Evolutionary conservation across 495 filamentous ascomycete genomes (phyloP).

Genomic region (Penicilliopsis zonata): DNA sequence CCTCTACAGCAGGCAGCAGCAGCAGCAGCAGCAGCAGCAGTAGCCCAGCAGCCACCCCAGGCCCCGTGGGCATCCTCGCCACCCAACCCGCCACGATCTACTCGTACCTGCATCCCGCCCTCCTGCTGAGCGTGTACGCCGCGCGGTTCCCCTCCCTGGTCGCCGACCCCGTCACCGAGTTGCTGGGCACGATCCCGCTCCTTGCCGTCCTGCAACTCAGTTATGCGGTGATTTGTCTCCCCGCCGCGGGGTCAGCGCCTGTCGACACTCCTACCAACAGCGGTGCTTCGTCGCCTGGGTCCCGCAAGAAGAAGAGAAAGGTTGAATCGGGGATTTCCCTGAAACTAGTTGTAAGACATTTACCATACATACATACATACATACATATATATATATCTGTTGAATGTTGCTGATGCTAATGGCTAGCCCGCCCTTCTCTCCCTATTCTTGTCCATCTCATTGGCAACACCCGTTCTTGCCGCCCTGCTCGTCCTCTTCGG

Average conservation of each 20-base stretch:
- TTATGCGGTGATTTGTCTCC: conserved; percentile 65
- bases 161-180: conserved; percentile 52
- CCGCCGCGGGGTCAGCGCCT: conserved; percentile 40
- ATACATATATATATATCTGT: too few species aligned
- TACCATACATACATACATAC: neutral
- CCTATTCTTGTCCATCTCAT: conserved; percentile 46
- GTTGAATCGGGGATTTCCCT: conserved; percentile 10
- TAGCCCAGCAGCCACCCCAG: too few species aligned
- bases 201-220: conserved; percentile 51
- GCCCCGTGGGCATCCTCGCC: conserved; percentile 32
- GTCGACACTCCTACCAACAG: conserved; percentile 10
- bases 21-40: too few species aligned
- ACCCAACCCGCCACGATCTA: conserved; percentile 35
- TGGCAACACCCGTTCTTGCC: conserved; percentile 52
- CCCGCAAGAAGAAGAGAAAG: conserved; percentile 31
- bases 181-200: conserved; percentile 48
- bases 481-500: conserved; percentile 73
- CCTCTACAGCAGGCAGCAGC: too few species aligned
- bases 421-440: conserved; percentile 50
- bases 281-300: conserved; percentile 23
- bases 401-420: conserved; percentile 4
- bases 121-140: conserved; percentile 49
- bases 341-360: conserved; percentile 23
- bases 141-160: conserved; percentile 57
- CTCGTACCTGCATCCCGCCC: conserved; percentile 49